Percentiles rank a stretch among this genome's conserved stretches.
Conservation (phyloP, 495 filamentous ascomycete genomes). For the Aspergillus diversus region DNA sequence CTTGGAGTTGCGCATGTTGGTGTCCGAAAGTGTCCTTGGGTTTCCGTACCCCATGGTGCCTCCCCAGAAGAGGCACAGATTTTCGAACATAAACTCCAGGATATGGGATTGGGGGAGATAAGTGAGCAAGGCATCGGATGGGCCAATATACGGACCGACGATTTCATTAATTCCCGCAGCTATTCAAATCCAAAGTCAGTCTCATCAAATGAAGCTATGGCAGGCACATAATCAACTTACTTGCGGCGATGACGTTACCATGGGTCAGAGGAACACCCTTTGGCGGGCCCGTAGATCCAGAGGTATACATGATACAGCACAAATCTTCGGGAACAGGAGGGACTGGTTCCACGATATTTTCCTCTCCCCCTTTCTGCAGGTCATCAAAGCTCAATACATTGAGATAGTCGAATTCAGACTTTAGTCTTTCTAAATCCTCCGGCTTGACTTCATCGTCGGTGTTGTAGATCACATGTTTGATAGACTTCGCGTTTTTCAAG, state of each 20-base stretch:
- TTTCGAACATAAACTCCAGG: conserved; percentile 97
- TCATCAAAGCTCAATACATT: conserved; percentile 85
- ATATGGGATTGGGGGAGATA: conserved; percentile 96
- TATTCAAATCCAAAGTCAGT: conserved; percentile 35
- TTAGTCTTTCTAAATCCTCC: conserved; percentile 78
- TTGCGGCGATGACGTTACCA: conserved; percentile 83
- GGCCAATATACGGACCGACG: conserved; percentile 81
- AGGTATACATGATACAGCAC: conserved; percentile 99
- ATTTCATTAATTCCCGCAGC: conserved; percentile 88
- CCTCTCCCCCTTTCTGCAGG: conserved; percentile 77
- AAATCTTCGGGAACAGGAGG: conserved; percentile 84
- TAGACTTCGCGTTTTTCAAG: conserved; percentile 74
- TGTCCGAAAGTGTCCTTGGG: conserved; percentile 87
- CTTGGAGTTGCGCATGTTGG: conserved; percentile 87
- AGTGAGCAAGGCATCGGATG: conserved; percentile 84
- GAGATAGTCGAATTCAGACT: conserved; percentile 69
- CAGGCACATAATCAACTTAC: conserved; percentile 49
- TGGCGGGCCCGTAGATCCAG: conserved; percentile 93
- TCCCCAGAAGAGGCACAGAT: conserved; percentile 89
- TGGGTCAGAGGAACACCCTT: conserved; percentile 95
- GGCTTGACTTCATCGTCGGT: conserved; percentile 74
- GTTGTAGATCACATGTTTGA: conserved; percentile 91
- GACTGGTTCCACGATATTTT: conserved; percentile 79
- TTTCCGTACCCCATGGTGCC: conserved; percentile 97
- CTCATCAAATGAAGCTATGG: not conserved